These are phyloP conservation scores for Nakazawaea laoshanensis DNA, from an alignment of 805 yeast species.

Conservation along the genomic window DNA sequence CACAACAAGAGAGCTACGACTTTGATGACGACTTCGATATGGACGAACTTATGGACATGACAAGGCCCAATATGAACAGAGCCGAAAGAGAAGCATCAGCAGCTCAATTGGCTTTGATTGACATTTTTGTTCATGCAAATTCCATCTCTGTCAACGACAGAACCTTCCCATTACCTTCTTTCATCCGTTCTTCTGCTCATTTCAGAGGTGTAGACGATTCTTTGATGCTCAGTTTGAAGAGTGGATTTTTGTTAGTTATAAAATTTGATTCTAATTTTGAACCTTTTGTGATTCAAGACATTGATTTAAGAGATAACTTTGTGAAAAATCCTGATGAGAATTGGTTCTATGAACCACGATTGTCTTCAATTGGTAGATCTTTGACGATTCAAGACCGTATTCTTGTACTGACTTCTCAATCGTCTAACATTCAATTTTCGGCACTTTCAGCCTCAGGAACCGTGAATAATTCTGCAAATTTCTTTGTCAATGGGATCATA, in stretches of 20 bases:
- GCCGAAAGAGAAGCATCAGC: neutral
- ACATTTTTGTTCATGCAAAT: constrained; percentile 3
- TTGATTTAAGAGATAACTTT: constrained; percentile 11
- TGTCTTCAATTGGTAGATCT: constrained; percentile 14
- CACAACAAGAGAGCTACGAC: constrained; percentile 2
- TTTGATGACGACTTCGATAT: constrained; percentile 10
- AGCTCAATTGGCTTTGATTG: neutral
- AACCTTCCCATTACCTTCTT: constrained; percentile 2
- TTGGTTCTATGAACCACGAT: constrained; percentile 7
- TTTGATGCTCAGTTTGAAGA: constrained; percentile 15
- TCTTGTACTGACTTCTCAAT: constrained; percentile 18
- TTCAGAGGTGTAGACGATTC: constrained; percentile 15
- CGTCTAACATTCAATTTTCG: constrained; percentile 12
- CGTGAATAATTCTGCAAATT: constrained; percentile 15
- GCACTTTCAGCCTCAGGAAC: neutral
- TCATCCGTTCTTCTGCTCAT: constrained; percentile 7
- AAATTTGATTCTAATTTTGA: constrained; percentile 15
- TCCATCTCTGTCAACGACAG: constrained; percentile 5
- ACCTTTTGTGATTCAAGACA: constrained; percentile 15
- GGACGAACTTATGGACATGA: constrained; percentile 4
- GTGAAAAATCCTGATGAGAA: constrained; percentile 6
- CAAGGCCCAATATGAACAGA: neutral
- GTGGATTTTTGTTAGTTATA: constrained; percentile 16
- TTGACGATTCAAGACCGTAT: constrained; percentile 12
- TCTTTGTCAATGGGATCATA: constrained; percentile 16